Base-by-base conservation (phyloP, 1,284 basidiomycete genomes). In the Rhodotorula sp. region DNA sequence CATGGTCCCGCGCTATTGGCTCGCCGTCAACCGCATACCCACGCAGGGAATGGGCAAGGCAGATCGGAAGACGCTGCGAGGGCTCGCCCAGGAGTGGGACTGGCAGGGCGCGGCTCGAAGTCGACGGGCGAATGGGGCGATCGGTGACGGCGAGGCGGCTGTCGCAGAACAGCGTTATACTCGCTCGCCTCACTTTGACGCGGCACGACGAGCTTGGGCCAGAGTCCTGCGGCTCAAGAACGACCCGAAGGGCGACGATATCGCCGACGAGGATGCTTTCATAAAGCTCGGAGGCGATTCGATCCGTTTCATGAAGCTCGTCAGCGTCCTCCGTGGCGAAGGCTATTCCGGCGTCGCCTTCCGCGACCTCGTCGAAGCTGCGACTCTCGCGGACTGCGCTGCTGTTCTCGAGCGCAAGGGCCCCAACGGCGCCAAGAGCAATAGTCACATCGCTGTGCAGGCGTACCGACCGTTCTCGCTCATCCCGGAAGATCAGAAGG, bases 1-100 rank as follows among this genome's bases (percentile, higher is more conserved):
- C 53, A 76, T 76, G 75, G 64, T 77, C 30, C 76, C 76, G 29
- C 69, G 70, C 4, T 74, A 75, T 51, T 77, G 75, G 75, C 59
- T 76, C 27, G 64, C 72, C 1, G 68, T 76, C 17, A 70, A 34
- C 24, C 70, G 67, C 8, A 70, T 77, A 6, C 76, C 76, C 39
- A 71, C 72, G 20, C 72, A 72, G 48, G 70, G 74, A 4, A 75
- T 72, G 65, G 76, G 76, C 29, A 77, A 77, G 53, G 69, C 72
- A 9, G 76, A 77, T 48, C 63, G 73, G 4, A 75, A 73, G 55
- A 52, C 59, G 17, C 65, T 77, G 19, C 66, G 57, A 7, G 47
- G 30, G 0, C 58, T 76, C 20, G 70, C 74, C 13, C 70, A 62
- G 30, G 22, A 15, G 5, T 46, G 64, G 53, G 64, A 66, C 47